Conservation (phyloP, 176 grass and related monocot species). For the Ananas comosus region DNA sequence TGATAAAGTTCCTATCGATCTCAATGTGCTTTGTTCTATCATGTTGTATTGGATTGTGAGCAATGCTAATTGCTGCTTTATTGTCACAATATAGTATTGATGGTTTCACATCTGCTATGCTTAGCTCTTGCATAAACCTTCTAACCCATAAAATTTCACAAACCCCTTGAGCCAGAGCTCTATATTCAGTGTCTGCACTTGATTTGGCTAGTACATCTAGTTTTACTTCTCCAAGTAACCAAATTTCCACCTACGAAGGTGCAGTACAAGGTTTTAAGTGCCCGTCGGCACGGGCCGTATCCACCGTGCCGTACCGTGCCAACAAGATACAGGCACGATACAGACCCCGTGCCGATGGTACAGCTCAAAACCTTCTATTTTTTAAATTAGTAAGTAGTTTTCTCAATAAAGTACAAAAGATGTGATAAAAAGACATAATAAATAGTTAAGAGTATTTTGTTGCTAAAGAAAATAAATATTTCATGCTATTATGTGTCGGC, state of each 20-base stretch:
- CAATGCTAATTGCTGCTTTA: background rate
- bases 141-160: background rate
- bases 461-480: too few relatives aligned
- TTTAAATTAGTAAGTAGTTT: too few relatives aligned
- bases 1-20: background rate
- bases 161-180: background rate
- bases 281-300: too few relatives aligned
- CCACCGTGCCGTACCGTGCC: too few relatives aligned
- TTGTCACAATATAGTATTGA: background rate
- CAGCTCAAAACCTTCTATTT: too few relatives aligned
- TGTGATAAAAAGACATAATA: too few relatives aligned
- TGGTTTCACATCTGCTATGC: background rate
- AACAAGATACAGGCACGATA: too few relatives aligned
- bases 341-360: too few relatives aligned
- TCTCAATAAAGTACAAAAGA: too few relatives aligned
- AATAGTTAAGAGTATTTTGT: too few relatives aligned
- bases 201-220: background rate
- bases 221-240: constrained; percentile 6
- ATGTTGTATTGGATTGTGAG: background rate
- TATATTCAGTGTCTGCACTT: background rate
- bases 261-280: too few relatives aligned
- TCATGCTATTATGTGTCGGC: too few relatives aligned
- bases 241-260: constrained; percentile 3
- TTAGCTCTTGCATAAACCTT: background rate
- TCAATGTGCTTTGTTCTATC: background rate